phyloP scores from a whole-genome alignment of 2,329 filamentous ascomycete species.

The Scedosporium minutisporum region DNA sequence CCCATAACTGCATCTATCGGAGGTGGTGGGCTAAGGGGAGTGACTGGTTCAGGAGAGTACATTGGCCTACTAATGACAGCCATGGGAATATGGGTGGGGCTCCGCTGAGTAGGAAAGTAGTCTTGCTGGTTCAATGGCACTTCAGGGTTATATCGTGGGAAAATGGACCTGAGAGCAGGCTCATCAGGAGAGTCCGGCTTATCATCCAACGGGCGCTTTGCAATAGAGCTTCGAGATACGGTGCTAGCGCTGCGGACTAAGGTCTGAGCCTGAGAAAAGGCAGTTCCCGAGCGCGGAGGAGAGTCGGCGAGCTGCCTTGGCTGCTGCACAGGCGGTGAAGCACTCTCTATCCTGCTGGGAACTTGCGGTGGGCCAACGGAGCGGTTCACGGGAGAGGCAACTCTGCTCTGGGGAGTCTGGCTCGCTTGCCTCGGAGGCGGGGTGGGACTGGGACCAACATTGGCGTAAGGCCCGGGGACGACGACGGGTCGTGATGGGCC shows the following conservation, averaged over 20 bases:
- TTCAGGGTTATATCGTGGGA: constrained; percentile 62
- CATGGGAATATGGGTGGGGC: constrained; percentile 53
- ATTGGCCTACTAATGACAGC: constrained; percentile 57
- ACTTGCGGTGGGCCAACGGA: constrained; percentile 11
- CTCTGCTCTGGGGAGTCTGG: constrained; percentile 15
- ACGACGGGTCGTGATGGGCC: constrained; percentile 14
- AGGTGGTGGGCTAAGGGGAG: constrained; percentile 13
- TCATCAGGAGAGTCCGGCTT: constrained; percentile 18
- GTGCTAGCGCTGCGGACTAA: constrained; percentile 34
- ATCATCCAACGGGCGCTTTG: constrained; percentile 39
- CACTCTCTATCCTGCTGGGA: constrained; percentile 17
- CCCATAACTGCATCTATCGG: constrained; percentile 1
- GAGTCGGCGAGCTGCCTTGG: constrained; percentile 31
- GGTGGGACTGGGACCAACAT: not conserved
- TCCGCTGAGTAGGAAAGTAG: constrained; percentile 59
- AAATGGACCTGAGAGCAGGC: constrained; percentile 56
- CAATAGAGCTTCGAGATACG: constrained; percentile 45
- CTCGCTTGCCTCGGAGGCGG: constrained; percentile 16
- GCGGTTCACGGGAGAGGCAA: constrained; percentile 4
- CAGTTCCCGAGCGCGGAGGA: constrained; percentile 37
- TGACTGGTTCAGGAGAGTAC: constrained; percentile 36
- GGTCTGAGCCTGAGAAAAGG: constrained; percentile 40
- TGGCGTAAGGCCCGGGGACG: constrained; percentile 16
- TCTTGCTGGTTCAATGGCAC: constrained; percentile 57
- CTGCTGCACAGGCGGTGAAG: constrained; percentile 22